Base-by-base conservation (phyloP, 148 eudicot genomes). In the Cornus suecica region DNA sequence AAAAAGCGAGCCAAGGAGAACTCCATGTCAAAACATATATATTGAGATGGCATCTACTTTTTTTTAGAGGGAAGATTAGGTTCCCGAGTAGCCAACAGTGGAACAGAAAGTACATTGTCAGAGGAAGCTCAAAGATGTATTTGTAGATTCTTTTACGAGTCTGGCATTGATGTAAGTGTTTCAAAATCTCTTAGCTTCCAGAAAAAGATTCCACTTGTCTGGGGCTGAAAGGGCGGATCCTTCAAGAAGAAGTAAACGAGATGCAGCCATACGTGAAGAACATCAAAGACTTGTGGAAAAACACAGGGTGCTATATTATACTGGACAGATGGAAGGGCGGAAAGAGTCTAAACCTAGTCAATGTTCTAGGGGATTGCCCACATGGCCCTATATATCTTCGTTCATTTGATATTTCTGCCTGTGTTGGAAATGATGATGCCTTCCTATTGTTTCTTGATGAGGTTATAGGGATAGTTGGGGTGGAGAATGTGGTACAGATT, bases 241-340 rank as follows among this genome's bases (percentile, higher is more conserved):
- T 92, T 18, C 70, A 74, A 41, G 83, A 84, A 72, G 88, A 83
- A 75, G 73, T 89, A 27, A 75, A 77, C 48, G 97, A 93, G 74
- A 79, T 86, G 73, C 71, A 71, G 62, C 71, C 51, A 15, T 79
- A 84, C 73, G 92, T 86, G n/a, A 73, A 80, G 15, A 71, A 82
- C 25, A 73, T 82, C 51, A 86, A 56, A 66, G 79, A 48, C 52
- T 88, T 92, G 8, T 93, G 97, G 95, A 37, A 74, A 42, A 69
- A 56, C 2, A 87, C 93, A 1, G 97, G 97, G 11, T 93, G 97
- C 68, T 90, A 90, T 74, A 79, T 93, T 67, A 51, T 89, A 72
- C 77, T 93, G 20, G 97, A 93, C 79, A 95, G 90, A 29, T 93
- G 97, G 97, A 81, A 70, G 1, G 89, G 88, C 81, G 83, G 42